Evolutionary conservation across 208 protist genomes (phyloP), one percentile per base, ranked within the genome.

Genomic region (Acanthamoeba castellanii): DNA sequence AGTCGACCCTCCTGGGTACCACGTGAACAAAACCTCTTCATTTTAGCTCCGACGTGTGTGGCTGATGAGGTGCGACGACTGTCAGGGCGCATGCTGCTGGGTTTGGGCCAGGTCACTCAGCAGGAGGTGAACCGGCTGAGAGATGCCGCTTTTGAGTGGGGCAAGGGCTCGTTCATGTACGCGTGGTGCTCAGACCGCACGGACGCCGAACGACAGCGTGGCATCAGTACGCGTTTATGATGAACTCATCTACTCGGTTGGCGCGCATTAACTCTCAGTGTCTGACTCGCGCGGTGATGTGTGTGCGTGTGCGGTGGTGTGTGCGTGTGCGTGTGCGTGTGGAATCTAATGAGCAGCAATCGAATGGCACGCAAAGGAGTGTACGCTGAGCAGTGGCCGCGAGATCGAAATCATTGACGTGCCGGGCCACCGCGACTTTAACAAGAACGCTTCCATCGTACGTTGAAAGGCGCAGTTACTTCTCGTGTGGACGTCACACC

Each of bases 381-480:
- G 61, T 13, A 68, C 1, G 61, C 61, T 68, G 61, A n/a, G 0
- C 55, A 97, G 97, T 70, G 99, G 99, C 95, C 99, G 98, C 96
- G 98, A 99, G 96, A 99, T 99, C 97, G 99, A 99, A 76, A 99
- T 99, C 98, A 99, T 99, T 96, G 99, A 99, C 98, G 99, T 99
- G 97, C 99, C 99, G 45, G 99, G 99, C 37, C 99, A 99, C 95
- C 97, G 99, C 95, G 99, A 99, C 97, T 99, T 99, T 98, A 99
- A 99, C 95, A 99, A 99, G 97, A 99, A 99, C 98, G 99, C 99
- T 99, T 99, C 99, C 97, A 99, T 99, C 92, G 99, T 99, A 96
- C 61, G 61, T 76, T 98, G 99, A 59, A 99, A 99, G 96, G 37
- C 37, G 37, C 25, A 11, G 7, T 92, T 16, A 11, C 5, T 20